Percentiles rank a stretch among this genome's conserved stretches.
Conservation (phyloP, 768 basidiomycete genomes). For the Rickenella mellea region DNA sequence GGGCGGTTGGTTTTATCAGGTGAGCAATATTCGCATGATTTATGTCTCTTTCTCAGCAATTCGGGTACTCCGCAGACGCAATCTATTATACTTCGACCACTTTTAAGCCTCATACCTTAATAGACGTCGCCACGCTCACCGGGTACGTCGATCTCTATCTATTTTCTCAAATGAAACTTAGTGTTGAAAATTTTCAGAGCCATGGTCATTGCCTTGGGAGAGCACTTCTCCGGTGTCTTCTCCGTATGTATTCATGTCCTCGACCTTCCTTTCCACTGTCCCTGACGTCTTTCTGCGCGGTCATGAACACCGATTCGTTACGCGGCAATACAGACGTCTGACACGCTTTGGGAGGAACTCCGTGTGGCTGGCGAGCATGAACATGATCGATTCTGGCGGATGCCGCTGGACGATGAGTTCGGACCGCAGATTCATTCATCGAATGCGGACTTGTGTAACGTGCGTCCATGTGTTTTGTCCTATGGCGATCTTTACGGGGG, state of each 20-base stretch:
- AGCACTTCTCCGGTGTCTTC: slow-evolving; percentile 72
- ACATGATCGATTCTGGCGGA: slow-evolving; percentile 81
- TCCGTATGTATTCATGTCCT: slow-evolving; percentile 36
- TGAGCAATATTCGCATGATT: no score
- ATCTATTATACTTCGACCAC: slow-evolving; percentile 72
- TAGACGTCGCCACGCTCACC: slow-evolving; percentile 85
- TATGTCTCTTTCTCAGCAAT: no score
- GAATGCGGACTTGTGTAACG: slow-evolving; percentile 79
- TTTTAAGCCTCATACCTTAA: slow-evolving; percentile 72
- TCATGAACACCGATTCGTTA: background rate
- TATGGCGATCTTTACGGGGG: slow-evolving; percentile 1
- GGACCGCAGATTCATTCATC: slow-evolving; percentile 66
- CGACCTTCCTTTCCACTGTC: background rate
- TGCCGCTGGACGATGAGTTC: slow-evolving; percentile 81
- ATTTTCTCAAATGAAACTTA: background rate
- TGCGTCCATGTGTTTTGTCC: slow-evolving; percentile 17
- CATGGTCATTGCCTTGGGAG: slow-evolving; percentile 64
- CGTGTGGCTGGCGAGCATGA: slow-evolving; percentile 61
- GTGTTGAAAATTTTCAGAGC: slow-evolving; percentile 36
- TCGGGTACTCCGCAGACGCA: slow-evolving; percentile 40
- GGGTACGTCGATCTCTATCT: slow-evolving; percentile 32
- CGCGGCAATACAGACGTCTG: slow-evolving; percentile 44
- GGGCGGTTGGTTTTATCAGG: slow-evolving; percentile 70
- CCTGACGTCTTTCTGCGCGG: background rate
- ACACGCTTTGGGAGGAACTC: slow-evolving; percentile 64